Conservation (phyloP, 176 grass and related monocot species). For the Tuctoria greenei region DNA sequence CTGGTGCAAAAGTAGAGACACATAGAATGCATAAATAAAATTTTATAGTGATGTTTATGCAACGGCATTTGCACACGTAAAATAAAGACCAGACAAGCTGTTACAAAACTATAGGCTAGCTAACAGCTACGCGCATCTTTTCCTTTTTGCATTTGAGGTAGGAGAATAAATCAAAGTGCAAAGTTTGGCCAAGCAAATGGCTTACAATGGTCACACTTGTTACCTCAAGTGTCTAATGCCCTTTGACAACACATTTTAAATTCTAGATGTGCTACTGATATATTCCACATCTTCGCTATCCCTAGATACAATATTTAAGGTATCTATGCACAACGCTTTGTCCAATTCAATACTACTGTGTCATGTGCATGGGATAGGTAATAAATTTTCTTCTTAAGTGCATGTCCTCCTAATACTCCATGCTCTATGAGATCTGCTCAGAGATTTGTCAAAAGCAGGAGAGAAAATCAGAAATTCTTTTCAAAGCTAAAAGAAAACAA, state of each 20-base stretch:
- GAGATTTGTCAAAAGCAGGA: background rate
- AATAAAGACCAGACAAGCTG: conserved; percentile 13
- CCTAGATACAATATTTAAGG: conserved; percentile 51
- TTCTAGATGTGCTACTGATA: conserved; percentile 47
- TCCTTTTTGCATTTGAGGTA: conserved; percentile 40
- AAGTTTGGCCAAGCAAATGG: conserved; percentile 27
- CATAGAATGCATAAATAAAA: conserved; percentile 3
- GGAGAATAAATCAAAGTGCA: conserved; percentile 32
- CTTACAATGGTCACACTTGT: conserved; percentile 28
- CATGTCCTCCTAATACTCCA: background rate
- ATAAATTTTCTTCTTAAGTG: background rate
- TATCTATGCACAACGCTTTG: conserved; percentile 36
- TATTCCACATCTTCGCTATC: conserved; percentile 31
- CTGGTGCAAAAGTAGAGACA: conserved; percentile 24
- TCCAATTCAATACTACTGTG: background rate
- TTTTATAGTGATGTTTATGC: conserved; percentile 22
- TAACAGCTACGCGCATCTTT: conserved; percentile 25
- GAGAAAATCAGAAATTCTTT: background rate
- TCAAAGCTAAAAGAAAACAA: background rate
- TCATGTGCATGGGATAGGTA: background rate
- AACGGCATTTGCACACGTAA: conserved; percentile 36
- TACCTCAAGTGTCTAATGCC: conserved; percentile 24
- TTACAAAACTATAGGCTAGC: conserved; percentile 13
- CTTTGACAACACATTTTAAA: conserved; percentile 38
- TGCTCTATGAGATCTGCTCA: background rate